A percentile compares a stretch with the other conserved stretches of the same genome.
Evolutionary conservation across 257 asterid genomes (phyloP).

Genomic region (Ligustrum vulgare): DNA sequence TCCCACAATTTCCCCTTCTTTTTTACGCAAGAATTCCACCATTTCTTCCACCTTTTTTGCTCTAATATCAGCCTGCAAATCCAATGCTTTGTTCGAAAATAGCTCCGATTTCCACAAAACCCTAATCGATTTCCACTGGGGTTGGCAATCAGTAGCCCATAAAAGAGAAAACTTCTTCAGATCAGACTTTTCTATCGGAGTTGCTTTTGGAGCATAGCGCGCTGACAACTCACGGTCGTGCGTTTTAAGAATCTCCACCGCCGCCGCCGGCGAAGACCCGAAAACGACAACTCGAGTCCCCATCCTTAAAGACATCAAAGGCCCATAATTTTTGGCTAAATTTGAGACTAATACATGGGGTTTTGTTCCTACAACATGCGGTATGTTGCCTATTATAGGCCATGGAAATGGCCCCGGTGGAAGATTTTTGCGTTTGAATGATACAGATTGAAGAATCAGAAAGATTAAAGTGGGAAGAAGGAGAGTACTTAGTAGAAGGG

Average conservation of each 20-base stretch:
- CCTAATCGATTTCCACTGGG: conserved; percentile 33
- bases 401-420: conserved; percentile 52
- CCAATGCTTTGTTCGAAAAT: conserved; percentile 34
- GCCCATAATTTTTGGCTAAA: conserved; percentile 37
- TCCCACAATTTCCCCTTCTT: conserved; percentile 28
- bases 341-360: conserved; percentile 40
- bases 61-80: conserved; percentile 18
- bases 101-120: conserved; percentile 39
- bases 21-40: conserved; percentile 33
- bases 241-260: conserved; percentile 37
- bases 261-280: conserved; percentile 37
- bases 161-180: conserved; percentile 36
- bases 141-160: conserved; percentile 39
- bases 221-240: conserved; percentile 41
- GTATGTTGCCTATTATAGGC: conserved; percentile 47
- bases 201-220: conserved; percentile 47
- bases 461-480: conserved; percentile 17
- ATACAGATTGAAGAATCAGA: not conserved
- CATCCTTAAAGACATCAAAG: conserved; percentile 33
- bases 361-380: conserved; percentile 27
- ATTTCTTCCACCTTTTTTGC: conserved; percentile 31
- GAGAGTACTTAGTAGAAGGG: conserved; percentile 1
- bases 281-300: conserved; percentile 37
- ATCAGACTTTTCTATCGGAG: conserved; percentile 43
- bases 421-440: conserved; percentile 23